A percentile compares a stretch with the other conserved stretches of the same genome.
Conservation (phyloP, 352 stramenopile species). For the Blastocystis sp. region DNA sequence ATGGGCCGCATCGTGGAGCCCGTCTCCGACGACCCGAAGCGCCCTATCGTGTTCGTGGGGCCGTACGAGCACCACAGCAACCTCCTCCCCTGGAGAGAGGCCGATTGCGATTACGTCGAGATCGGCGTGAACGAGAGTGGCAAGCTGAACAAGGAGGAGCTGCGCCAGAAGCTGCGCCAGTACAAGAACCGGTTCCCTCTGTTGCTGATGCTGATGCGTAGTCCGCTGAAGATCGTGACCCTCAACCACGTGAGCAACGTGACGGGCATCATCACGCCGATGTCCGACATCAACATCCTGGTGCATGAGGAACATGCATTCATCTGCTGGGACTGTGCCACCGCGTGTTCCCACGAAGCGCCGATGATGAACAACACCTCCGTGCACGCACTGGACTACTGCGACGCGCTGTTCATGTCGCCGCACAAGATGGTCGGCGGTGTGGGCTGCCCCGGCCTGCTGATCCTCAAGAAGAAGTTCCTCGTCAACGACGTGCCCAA, state of each 20-base stretch:
- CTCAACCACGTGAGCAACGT: conserved; percentile 89
- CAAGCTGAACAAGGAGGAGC: conserved; percentile 76
- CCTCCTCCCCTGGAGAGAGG: conserved; percentile 91
- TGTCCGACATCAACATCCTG: conserved; percentile 82
- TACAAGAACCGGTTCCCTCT: conserved; percentile 76
- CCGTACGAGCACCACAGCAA: conserved; percentile 96
- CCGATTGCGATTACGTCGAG: conserved; percentile 78
- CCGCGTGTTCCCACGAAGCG: conserved; percentile 84
- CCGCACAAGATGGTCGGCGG: conserved; percentile 93
- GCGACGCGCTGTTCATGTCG: conserved; percentile 91
- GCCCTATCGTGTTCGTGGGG: conserved; percentile 83
- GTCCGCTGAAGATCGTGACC: conserved; percentile 74
- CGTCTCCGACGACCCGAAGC: conserved; percentile 69
- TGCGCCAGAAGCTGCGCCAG: conserved; percentile 75
- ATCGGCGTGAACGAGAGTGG: conserved; percentile 73
- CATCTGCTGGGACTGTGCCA: conserved; percentile 91
- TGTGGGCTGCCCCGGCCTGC: conserved; percentile 83
- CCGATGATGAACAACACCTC: conserved; percentile 90
- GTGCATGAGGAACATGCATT: conserved; percentile 87
- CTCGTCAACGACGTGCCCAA: conserved; percentile 77
- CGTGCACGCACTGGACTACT: conserved; percentile 73
- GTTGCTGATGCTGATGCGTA: conserved; percentile 62
- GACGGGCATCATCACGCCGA: conserved; percentile 86
- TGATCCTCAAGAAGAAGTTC: conserved; percentile 88
- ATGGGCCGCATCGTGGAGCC: conserved; percentile 30